Percentiles rank a stretch among this genome's conserved stretches.
phyloP scores from a whole-genome alignment of 2,329 filamentous ascomycete species.

The Trichothecium roseum region DNA sequence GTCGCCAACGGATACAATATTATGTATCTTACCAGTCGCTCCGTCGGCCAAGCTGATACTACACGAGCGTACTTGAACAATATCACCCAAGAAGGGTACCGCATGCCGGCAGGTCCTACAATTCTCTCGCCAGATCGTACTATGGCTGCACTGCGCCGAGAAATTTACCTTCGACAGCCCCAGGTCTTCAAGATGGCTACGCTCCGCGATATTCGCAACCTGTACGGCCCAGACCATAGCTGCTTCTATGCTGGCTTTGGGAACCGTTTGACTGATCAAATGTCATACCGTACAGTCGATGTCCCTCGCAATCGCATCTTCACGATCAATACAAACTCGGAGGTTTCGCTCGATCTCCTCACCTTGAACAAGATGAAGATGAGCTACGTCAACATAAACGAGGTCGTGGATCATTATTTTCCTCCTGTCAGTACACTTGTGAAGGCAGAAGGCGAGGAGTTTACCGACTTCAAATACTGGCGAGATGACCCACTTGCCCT shows the following conservation, averaged over 20 bases:
- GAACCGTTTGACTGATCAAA: slow-evolving; percentile 89
- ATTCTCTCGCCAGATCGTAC: slow-evolving; percentile 93
- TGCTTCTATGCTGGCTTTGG: slow-evolving; percentile 97
- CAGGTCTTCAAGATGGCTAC: slow-evolving; percentile 99
- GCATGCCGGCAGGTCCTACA: slow-evolving; percentile 78
- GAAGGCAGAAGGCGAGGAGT: slow-evolving; percentile 83
- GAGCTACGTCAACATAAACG: slow-evolving; percentile 93
- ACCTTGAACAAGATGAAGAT: slow-evolving; percentile 92
- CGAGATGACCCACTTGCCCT: slow-evolving; percentile 73
- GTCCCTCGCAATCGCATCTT: slow-evolving; percentile 93
- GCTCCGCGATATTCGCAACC: slow-evolving; percentile 79
- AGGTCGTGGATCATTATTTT: slow-evolving; percentile 97
- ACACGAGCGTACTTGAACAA: slow-evolving; percentile 85
- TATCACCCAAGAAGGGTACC: slow-evolving; percentile 78
- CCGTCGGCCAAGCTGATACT: slow-evolving; percentile 84
- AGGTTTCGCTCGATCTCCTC: slow-evolving; percentile 83
- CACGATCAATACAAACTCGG: slow-evolving; percentile 96
- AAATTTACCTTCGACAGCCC: slow-evolving; percentile 90
- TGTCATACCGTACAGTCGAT: slow-evolving; percentile 92
- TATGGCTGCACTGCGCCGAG: slow-evolving; percentile 81
- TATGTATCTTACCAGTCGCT: slow-evolving; percentile 91
- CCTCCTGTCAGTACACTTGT: slow-evolving; percentile 81
- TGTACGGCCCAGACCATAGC: slow-evolving; percentile 67
- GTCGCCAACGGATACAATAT: slow-evolving; percentile 95
- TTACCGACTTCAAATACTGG: slow-evolving; percentile 97